Evolutionary conservation across 257 asterid genomes (phyloP).

Genomic region (Thymus quinquecostatus): DNA sequence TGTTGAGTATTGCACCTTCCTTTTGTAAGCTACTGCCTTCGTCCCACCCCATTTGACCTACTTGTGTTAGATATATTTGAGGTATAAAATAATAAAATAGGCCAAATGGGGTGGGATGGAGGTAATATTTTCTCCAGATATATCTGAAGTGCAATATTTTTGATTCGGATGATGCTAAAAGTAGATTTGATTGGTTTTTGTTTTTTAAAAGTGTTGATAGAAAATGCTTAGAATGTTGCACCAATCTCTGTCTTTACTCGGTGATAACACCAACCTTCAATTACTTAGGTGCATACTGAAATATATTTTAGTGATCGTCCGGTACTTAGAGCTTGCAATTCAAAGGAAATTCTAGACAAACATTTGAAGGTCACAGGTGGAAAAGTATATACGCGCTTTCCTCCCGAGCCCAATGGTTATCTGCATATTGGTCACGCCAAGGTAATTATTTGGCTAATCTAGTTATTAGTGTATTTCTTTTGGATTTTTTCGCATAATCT

Average conservation of each 20-base stretch:
- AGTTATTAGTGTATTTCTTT: slow-evolving; percentile 3
- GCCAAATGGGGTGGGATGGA: too few relatives aligned
- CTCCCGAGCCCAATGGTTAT: slow-evolving; percentile 99
- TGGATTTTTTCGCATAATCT: slow-evolving; percentile 20
- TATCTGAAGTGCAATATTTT: too few relatives aligned
- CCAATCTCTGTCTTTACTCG: not conserved
- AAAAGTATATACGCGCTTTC: slow-evolving; percentile 87
- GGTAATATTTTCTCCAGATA: too few relatives aligned
- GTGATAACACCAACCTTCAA: not conserved
- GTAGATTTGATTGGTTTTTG: not conserved
- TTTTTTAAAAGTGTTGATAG: slow-evolving; percentile 11
- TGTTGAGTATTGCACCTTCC: slow-evolving; percentile 7
- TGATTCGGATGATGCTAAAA: not conserved
- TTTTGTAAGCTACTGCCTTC: not conserved
- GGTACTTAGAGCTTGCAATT: slow-evolving; percentile 83
- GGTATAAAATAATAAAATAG: too few relatives aligned
- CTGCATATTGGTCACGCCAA: slow-evolving; percentile 97
- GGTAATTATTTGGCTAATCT: slow-evolving; percentile 49
- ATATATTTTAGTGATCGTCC: slow-evolving; percentile 83
- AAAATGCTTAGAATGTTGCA: not conserved
- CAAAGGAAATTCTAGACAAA: slow-evolving; percentile 75
- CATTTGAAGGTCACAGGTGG: slow-evolving; percentile 83
- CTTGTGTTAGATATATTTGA: too few relatives aligned
- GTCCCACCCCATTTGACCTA: too few relatives aligned
- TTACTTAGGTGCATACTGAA: slow-evolving; percentile 79